Evolutionary conservation across 1,139 yeast genomes (phyloP).

Genomic region (Taiozyma onychis): DNA sequence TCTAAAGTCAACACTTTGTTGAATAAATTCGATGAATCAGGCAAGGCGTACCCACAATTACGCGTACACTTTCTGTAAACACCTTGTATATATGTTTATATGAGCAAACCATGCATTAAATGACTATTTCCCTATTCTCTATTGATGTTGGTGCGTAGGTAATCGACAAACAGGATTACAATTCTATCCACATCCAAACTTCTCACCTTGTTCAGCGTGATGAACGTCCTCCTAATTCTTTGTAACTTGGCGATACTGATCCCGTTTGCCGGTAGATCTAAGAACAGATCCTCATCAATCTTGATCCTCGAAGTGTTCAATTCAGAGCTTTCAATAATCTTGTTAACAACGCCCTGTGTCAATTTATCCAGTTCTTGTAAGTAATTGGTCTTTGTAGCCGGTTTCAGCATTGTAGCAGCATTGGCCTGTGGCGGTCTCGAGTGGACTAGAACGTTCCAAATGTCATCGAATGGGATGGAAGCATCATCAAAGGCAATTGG

Average conservation of each 20-base stretch:
- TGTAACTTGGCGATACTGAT: slow-evolving; percentile 78
- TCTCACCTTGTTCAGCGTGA: slow-evolving; percentile 73
- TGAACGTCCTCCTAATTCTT: slow-evolving; percentile 75
- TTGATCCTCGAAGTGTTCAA: slow-evolving; percentile 47
- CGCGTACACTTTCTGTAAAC: slow-evolving; percentile 4
- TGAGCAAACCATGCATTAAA: not conserved
- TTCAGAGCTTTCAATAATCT: slow-evolving; percentile 56
- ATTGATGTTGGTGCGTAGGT: slow-evolving; percentile 46
- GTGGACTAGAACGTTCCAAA: slow-evolving; percentile 67
- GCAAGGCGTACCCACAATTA: slow-evolving; percentile 9
- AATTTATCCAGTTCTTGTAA: slow-evolving; percentile 72
- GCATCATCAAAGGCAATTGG: slow-evolving; percentile 57
- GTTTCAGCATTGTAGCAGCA: slow-evolving; percentile 67
- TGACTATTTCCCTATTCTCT: slow-evolving; percentile 14
- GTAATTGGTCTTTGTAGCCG: slow-evolving; percentile 69
- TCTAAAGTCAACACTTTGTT: slow-evolving; percentile 4
- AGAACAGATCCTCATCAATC: slow-evolving; percentile 34
- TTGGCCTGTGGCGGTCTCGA: slow-evolving; percentile 65
- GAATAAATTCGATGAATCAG: slow-evolving; percentile 11
- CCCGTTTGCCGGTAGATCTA: slow-evolving; percentile 58
- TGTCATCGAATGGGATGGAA: slow-evolving; percentile 56
- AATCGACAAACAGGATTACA: slow-evolving; percentile 66
- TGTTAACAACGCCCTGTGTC: slow-evolving; percentile 58
- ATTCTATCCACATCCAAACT: slow-evolving; percentile 62
- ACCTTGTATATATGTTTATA: not conserved